Evolutionary conservation across 345 rosid species (phyloP).

Genomic region (Anastatica hierochuntica): DNA sequence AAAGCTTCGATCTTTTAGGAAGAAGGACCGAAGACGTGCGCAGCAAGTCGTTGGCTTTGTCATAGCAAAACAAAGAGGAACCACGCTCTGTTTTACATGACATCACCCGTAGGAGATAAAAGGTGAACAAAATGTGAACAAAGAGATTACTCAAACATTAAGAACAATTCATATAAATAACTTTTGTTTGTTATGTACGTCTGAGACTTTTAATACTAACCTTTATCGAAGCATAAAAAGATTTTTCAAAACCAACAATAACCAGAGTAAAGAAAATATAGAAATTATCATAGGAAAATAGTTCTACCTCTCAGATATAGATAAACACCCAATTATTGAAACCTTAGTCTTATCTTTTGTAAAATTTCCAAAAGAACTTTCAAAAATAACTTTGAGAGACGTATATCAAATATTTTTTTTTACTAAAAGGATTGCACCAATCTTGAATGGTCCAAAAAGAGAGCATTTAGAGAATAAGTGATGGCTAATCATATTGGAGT

Average conservation of each 20-base stretch:
- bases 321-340: slow-evolving; percentile 4
- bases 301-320: slow-evolving; percentile 57
- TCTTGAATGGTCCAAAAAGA: slow-evolving; percentile 95
- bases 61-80: too few species aligned
- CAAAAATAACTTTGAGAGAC: background rate
- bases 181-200: background rate
- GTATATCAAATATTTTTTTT: slow-evolving; percentile 11
- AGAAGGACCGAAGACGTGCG: too few species aligned
- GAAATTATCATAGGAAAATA: slow-evolving; percentile 92
- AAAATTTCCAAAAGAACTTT: background rate
- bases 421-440: slow-evolving; percentile 96
- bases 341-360: background rate
- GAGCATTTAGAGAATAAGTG: too few species aligned
- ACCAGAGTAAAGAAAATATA: slow-evolving; percentile 99
- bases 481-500: too few species aligned
- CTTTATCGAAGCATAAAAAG: slow-evolving; percentile 99
- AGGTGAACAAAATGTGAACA: too few species aligned
- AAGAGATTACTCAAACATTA: background rate
- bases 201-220: slow-evolving; percentile 33
- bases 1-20: too few species aligned
- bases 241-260: slow-evolving; percentile 98
- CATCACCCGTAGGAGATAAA: too few species aligned
- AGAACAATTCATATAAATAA: too few species aligned
- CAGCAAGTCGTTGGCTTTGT: too few species aligned
- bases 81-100: too few species aligned